Conservation (phyloP, 176 grass and related monocot genomes). For the Eragrostis nindensis region DNA sequence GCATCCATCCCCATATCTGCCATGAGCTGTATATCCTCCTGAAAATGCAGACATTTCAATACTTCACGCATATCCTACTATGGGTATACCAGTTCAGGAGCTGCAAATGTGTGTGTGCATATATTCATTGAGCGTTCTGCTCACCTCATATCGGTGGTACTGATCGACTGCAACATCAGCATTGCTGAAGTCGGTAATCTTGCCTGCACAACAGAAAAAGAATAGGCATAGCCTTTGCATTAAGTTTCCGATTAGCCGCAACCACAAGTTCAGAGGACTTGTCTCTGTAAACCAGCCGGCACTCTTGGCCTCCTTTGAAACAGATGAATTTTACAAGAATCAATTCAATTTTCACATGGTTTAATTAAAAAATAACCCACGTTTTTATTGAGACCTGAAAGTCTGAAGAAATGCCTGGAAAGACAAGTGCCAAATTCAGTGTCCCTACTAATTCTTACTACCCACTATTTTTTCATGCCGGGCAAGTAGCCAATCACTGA, state of each 20-base stretch:
- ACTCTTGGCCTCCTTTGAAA: not conserved
- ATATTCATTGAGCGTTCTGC: not conserved
- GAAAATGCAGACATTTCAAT: slow-evolving; percentile 14
- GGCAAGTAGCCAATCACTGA: not conserved
- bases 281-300: not conserved
- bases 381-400: not conserved
- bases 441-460: not conserved
- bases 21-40: slow-evolving; percentile 96
- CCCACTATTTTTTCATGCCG: slow-evolving; percentile 9
- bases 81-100: not conserved
- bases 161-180: slow-evolving; percentile 91
- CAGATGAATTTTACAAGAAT: no score
- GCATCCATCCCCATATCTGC: slow-evolving; percentile 95
- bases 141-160: slow-evolving; percentile 86
- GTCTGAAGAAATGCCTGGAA: not conserved
- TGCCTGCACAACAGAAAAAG: slow-evolving; percentile 49
- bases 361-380: no score
- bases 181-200: slow-evolving; percentile 91
- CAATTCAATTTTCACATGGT: no score
- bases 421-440: not conserved
- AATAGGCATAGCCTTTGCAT: no score
- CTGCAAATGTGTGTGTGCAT: not conserved
- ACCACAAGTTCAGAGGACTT: not conserved
- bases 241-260: not conserved
- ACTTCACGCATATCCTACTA: not conserved